These are phyloP conservation scores for Aspergillus hortae DNA, from an alignment of 2,329 filamentous ascomycete species.

Conservation along the genomic window DNA sequence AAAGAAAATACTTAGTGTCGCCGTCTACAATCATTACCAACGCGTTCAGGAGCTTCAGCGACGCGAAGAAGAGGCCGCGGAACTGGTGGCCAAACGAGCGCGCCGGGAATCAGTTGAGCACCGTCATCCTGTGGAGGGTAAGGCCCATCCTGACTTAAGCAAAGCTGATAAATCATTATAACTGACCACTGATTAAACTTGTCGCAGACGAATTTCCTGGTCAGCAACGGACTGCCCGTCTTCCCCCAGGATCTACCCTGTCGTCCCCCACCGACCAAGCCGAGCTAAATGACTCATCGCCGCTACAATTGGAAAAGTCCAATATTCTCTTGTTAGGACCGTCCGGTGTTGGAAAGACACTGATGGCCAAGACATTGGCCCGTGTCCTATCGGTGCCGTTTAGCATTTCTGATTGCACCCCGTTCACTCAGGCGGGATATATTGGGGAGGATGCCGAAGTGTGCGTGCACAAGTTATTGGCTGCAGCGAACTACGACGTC, in stretches of 20 bases:
- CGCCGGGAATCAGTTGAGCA: slow-evolving; percentile 64
- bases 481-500: slow-evolving; percentile 86
- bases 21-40: slow-evolving; percentile 96
- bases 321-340: slow-evolving; percentile 89
- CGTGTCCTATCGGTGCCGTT: slow-evolving; percentile 93
- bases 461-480: slow-evolving; percentile 84
- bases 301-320: slow-evolving; percentile 86
- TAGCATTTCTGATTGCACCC: slow-evolving; percentile 92
- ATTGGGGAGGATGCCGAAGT: slow-evolving; percentile 98
- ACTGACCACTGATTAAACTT: neutral
- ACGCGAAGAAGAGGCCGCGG: slow-evolving; percentile 75
- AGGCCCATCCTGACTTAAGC: slow-evolving; percentile 3
- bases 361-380: slow-evolving; percentile 86
- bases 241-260: slow-evolving; percentile 28
- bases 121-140: slow-evolving; percentile 81
- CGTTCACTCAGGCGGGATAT: slow-evolving; percentile 93
- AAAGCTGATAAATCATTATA: neutral
- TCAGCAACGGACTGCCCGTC: slow-evolving; percentile 52
- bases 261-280: slow-evolving; percentile 30
- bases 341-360: slow-evolving; percentile 92
- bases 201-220: slow-evolving; percentile 60
- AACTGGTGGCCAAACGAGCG: slow-evolving; percentile 66
- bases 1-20: slow-evolving; percentile 85
- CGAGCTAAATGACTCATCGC: slow-evolving; percentile 51
- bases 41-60: slow-evolving; percentile 72